Evolutionary conservation across 805 yeast genomes (phyloP), one percentile per base, ranked within the genome.

Genomic region (Ascoidea rubescens): DNA sequence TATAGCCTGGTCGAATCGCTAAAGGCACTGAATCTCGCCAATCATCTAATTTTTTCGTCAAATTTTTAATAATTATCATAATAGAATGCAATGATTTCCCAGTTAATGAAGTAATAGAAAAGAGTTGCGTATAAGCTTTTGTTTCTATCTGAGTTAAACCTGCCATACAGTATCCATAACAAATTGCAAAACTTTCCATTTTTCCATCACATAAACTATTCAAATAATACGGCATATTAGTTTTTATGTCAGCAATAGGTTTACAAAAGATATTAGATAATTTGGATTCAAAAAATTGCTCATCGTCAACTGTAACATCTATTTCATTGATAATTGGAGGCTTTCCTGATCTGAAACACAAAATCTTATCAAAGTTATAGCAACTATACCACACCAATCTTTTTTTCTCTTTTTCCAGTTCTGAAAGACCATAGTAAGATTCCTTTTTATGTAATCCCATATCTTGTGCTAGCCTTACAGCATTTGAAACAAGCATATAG

Each of bases 391-490:
- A 81, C 28, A 80, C 51, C 8, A 63, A 55, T 30, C 74, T 61
- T 30, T 78, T 68, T 4, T 62, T 59, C 2, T 62, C 56, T 1
- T 64, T 62, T 47, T 78, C 81, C 4, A 59, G 63, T 0, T 59
- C 56, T 0, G 67, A 45, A n/a, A 77, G 54, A 1, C 71, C 68
- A 4, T 62, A 57, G 50, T 71, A 69, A 2, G 72, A 58, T 48
- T 78, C 83, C 4, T 62, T 63, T 51, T 79, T 64, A 56, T 82
- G 78, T 5, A 84, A 64, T 0, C 86, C 86, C 59, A 79, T 58
- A 45, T 77, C 81, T 48, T 73, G 75, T 0, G 83, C 83, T 55
- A 71, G 72, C 55, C 82, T 67, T 5, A 77, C 69, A 5, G 79
- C 77, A 1, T 74, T 68, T 1, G 77, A 61, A 5, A 71, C 60